phyloP scores from a whole-genome alignment of 1,139 yeast genomes.

The Candida tropicalis region DNA sequence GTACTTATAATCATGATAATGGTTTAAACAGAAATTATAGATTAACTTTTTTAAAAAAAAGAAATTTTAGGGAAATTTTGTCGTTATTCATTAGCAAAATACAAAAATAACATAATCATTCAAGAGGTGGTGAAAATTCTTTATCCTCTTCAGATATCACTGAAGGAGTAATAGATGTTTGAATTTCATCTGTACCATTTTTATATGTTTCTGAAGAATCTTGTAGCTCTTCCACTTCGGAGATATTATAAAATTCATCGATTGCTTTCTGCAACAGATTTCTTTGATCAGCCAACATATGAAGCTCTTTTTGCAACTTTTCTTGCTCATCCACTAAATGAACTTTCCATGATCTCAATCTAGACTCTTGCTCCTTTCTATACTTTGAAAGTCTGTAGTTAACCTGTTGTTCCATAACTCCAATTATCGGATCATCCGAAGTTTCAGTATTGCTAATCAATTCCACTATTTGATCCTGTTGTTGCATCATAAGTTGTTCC shows the following conservation, averaged over 20 bases:
- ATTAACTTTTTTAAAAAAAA: too few relatives aligned
- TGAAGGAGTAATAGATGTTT: not conserved
- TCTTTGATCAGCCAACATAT: conserved; percentile 4
- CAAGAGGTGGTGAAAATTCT: not conserved
- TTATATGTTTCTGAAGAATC: not conserved
- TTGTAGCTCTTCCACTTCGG: not conserved
- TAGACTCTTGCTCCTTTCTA: conserved; percentile 55
- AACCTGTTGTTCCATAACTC: conserved; percentile 26
- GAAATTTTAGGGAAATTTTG: too few relatives aligned
- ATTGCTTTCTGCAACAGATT: conserved; percentile 5
- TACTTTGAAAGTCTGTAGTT: conserved; percentile 51
- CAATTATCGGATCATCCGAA: not conserved
- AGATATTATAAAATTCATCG: not conserved
- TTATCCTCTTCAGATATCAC: not conserved
- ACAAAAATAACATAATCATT: too few relatives aligned
- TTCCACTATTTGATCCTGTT: conserved; percentile 2
- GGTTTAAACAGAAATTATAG: too few relatives aligned
- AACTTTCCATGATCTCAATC: conserved; percentile 67
- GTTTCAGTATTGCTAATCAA: not conserved
- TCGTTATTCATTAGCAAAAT: not conserved
- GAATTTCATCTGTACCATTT: conserved; percentile 1
- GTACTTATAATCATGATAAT: too few relatives aligned
- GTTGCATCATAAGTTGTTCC: conserved; percentile 3
- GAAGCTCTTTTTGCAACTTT: conserved; percentile 9
- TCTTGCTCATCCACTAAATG: conserved; percentile 60